Percentiles rank a stretch among this genome's conserved stretches.
phyloP scores from a whole-genome alignment of 2,329 filamentous ascomycete genomes.

The Dactylellina leptospora region DNA sequence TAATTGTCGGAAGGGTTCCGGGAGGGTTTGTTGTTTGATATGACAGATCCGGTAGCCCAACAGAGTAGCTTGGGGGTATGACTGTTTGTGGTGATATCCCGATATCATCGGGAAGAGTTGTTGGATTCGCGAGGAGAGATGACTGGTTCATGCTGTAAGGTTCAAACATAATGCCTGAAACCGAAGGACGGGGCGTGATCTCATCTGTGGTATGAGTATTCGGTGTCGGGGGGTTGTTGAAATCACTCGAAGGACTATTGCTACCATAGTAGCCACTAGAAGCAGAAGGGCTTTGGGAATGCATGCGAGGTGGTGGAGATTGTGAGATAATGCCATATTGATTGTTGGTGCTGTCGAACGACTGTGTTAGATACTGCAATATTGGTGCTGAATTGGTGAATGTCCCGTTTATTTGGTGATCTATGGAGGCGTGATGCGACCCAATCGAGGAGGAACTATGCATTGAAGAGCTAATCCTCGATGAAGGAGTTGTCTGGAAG shows the following conservation, averaged over 20 bases:
- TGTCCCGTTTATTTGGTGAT: slow-evolving; percentile 48
- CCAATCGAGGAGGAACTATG: slow-evolving; percentile 42
- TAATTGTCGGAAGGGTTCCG: slow-evolving; percentile 31
- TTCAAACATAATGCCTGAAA: slow-evolving; percentile 43
- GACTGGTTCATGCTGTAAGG: slow-evolving; percentile 39
- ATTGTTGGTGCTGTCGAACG: slow-evolving; percentile 26
- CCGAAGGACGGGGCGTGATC: slow-evolving; percentile 41
- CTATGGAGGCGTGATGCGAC: slow-evolving; percentile 48
- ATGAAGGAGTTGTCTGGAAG: slow-evolving; percentile 48
- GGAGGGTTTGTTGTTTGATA: slow-evolving; percentile 31
- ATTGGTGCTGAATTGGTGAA: slow-evolving; percentile 38
- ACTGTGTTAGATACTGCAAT: slow-evolving; percentile 47
- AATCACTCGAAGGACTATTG: slow-evolving; percentile 51
- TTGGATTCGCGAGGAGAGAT: slow-evolving; percentile 7
- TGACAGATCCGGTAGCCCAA: slow-evolving; percentile 37
- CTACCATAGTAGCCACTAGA: slow-evolving; percentile 52
- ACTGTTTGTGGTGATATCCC: slow-evolving; percentile 48
- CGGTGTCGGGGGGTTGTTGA: slow-evolving; percentile 48
- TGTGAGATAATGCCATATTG: slow-evolving; percentile 50
- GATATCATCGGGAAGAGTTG: slow-evolving; percentile 42
- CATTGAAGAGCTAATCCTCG: slow-evolving; percentile 38
- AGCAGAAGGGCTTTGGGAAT: slow-evolving; percentile 46
- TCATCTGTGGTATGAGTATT: slow-evolving; percentile 44
- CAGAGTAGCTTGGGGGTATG: slow-evolving; percentile 17
- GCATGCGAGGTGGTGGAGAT: slow-evolving; percentile 49